These are phyloP conservation scores for Xylaria acuta DNA, from an alignment of 495 filamentous ascomycete genomes.

Conservation along the genomic window DNA sequence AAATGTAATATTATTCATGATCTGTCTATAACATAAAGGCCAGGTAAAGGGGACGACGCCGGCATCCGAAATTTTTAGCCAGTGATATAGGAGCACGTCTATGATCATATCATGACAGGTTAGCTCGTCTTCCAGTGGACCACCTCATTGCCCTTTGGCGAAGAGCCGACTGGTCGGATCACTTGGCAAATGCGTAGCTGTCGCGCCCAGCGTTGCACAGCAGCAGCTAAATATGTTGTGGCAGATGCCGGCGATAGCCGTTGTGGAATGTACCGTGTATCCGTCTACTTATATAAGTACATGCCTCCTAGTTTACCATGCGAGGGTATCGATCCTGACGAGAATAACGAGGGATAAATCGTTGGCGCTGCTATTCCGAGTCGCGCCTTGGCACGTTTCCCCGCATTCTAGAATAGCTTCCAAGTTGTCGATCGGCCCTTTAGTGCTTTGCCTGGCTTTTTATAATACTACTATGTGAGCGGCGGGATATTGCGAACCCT, in stretches of 20 bases:
- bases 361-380: neutral
- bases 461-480: neutral
- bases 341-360: neutral
- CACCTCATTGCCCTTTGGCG: neutral
- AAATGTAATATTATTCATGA: neutral
- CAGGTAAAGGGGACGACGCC: neutral
- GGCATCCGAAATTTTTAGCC: neutral
- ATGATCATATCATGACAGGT: conserved; percentile 5
- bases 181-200: neutral
- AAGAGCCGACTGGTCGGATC: conserved; percentile 15
- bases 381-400: neutral
- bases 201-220: neutral
- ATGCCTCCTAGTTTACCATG: neutral
- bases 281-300: neutral
- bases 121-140: neutral
- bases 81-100: neutral
- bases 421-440: neutral
- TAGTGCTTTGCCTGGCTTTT: neutral
- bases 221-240: neutral
- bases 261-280: neutral
- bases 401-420: conserved; percentile 4
- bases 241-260: conserved; percentile 1
- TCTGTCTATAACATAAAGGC: neutral
- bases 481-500: neutral
- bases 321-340: neutral